Conservation (phyloP, 2,329 filamentous ascomycete genomes). For the Scedosporium aurantiacum region DNA sequence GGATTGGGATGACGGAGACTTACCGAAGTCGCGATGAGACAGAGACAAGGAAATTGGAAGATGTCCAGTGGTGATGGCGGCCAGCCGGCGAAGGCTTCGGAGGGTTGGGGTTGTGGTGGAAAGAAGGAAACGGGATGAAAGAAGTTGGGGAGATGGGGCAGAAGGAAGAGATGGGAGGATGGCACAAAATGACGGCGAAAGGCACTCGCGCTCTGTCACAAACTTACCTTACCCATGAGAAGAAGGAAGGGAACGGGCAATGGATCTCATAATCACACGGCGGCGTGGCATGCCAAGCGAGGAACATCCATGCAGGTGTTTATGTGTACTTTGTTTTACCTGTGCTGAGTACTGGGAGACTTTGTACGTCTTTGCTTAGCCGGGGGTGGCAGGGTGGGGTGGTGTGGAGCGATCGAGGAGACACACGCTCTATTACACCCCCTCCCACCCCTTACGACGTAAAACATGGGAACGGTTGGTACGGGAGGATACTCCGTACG, state of each 20-base stretch:
- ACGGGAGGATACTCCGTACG: not conserved
- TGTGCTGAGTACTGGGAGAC: not conserved
- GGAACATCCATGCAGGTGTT: conserved; percentile 5
- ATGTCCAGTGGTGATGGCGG: not conserved
- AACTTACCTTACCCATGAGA: conserved; percentile 14
- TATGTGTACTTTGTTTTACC: conserved; percentile 9
- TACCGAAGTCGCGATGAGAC: conserved; percentile 1
- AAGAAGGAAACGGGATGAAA: conserved; percentile 3
- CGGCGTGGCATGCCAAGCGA: conserved; percentile 8
- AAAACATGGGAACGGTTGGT: not conserved
- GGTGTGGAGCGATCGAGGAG: conserved; percentile 1
- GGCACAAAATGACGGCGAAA: conserved; percentile 8
- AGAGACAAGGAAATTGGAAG: not conserved
- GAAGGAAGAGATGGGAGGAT: conserved; percentile 8
- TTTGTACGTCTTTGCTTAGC: conserved; percentile 5
- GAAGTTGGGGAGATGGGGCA: conserved; percentile 7
- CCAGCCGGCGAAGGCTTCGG: conserved; percentile 1
- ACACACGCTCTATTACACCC: not conserved
- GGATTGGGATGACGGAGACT: not conserved
- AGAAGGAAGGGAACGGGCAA: conserved; percentile 10
- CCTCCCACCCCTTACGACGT: not conserved
- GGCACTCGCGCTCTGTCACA: conserved; percentile 11
- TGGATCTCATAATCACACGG: conserved; percentile 5
- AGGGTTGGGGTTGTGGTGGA: not conserved
- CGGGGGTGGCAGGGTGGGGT: conserved; percentile 4